Evolutionary conservation across 2,329 filamentous ascomycete species (phyloP).

Genomic region (Zalaria obscura): DNA sequence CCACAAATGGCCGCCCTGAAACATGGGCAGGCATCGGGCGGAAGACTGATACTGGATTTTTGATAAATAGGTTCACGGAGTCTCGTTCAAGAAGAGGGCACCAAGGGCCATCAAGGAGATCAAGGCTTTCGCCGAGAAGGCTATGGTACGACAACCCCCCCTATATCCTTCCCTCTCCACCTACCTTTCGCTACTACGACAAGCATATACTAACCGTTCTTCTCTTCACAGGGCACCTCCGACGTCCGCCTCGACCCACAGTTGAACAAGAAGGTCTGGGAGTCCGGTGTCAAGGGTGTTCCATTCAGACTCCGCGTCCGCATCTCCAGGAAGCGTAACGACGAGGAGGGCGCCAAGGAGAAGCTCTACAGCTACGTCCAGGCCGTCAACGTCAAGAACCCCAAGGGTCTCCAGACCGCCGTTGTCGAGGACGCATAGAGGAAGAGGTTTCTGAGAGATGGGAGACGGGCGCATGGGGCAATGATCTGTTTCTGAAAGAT

Average conservation of each 20-base stretch:
- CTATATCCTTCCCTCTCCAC: constrained; percentile 4
- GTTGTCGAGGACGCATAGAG: constrained; percentile 57
- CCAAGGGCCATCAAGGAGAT: constrained; percentile 99
- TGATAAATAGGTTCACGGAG: constrained; percentile 69
- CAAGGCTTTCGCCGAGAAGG: constrained; percentile 78
- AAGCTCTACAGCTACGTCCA: constrained; percentile 99
- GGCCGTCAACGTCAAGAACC: constrained; percentile 98
- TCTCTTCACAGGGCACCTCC: constrained; percentile 59
- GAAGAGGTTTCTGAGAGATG: neutral
- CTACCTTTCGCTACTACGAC: neutral
- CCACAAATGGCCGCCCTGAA: constrained; percentile 35
- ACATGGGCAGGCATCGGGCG: constrained; percentile 38
- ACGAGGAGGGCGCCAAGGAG: constrained; percentile 99
- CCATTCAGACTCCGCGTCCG: constrained; percentile 94
- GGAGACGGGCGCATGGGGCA: neutral
- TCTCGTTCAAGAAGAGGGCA: constrained; percentile 99
- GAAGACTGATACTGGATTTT: constrained; percentile 44
- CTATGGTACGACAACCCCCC: constrained; percentile 65
- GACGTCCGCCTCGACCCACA: constrained; percentile 97
- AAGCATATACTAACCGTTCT: constrained; percentile 6
- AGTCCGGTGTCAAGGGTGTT: constrained; percentile 96
- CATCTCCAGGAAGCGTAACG: constrained; percentile 99
- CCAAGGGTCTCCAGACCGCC: constrained; percentile 90
- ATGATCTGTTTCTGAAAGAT: neutral
- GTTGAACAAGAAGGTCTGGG: constrained; percentile 99